phyloP scores from a whole-genome alignment of 345 rosid genomes.

The Pistacia atlantica region DNA sequence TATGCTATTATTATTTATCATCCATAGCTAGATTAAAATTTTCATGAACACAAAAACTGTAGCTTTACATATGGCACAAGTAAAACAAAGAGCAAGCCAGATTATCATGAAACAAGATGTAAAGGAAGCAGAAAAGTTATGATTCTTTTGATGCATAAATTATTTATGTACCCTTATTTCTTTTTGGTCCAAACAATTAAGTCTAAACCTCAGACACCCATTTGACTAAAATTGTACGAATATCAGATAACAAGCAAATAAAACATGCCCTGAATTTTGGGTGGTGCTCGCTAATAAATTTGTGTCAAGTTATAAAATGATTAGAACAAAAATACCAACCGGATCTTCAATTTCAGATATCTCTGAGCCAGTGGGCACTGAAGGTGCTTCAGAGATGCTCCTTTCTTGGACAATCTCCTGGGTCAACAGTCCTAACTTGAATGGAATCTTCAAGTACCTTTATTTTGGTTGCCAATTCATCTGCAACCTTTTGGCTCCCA shows the following conservation, averaged over 20 bases:
- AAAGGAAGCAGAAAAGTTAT: neutral
- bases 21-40: neutral
- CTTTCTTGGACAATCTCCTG: conserved; percentile 75
- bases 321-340: conserved; percentile 40
- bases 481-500: conserved; percentile 64
- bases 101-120: neutral
- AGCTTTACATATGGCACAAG: neutral
- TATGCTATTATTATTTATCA: neutral
- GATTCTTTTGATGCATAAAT: neutral
- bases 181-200: neutral
- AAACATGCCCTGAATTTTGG: neutral
- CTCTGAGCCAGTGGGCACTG: conserved; percentile 66
- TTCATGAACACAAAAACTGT: neutral
- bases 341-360: conserved; percentile 84
- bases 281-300: neutral
- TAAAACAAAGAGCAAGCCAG: neutral
- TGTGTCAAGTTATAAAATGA: conserved; percentile 8
- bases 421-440: conserved; percentile 45
- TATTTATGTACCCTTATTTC: neutral
- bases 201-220: neutral
- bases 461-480: conserved; percentile 61
- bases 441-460: conserved; percentile 63
- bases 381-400: conserved; percentile 67
- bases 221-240: neutral
- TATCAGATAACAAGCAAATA: neutral